These are phyloP conservation scores for Meripilus lineatus DNA, from an alignment of 1,284 basidiomycete species.

Conservation along the genomic window DNA sequence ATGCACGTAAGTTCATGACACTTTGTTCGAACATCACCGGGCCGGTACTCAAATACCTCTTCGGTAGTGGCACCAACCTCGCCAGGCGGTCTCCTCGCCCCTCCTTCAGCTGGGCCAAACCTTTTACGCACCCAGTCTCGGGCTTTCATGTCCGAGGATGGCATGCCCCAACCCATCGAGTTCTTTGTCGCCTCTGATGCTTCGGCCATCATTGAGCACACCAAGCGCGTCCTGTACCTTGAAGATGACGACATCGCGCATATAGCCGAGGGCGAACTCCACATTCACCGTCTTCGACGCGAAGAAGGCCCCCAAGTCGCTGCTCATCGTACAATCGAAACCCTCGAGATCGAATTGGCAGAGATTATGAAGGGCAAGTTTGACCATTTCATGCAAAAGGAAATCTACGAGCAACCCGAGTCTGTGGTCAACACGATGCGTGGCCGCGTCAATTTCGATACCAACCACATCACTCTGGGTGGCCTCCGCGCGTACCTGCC, in stretches of 20 bases:
- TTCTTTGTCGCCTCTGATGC: slow-evolving; percentile 99
- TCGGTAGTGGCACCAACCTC: slow-evolving; percentile 44
- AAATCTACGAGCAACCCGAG: slow-evolving; percentile 99
- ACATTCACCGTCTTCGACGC: slow-evolving; percentile 97
- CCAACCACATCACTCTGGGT: slow-evolving; percentile 87
- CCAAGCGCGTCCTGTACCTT: slow-evolving; percentile 97
- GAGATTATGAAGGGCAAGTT: slow-evolving; percentile 99
- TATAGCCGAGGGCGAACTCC: slow-evolving; percentile 94
- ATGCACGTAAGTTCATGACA: slow-evolving; percentile 47
- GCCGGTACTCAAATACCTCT: neutral
- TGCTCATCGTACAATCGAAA: slow-evolving; percentile 94
- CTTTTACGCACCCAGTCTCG: slow-evolving; percentile 94
- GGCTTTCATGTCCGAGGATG: slow-evolving; percentile 98
- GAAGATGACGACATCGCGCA: slow-evolving; percentile 99
- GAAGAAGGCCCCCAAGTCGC: slow-evolving; percentile 69
- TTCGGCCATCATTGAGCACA: slow-evolving; percentile 96
- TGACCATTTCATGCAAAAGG: slow-evolving; percentile 99
- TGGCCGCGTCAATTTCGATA: slow-evolving; percentile 99
- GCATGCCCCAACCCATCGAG: slow-evolving; percentile 97
- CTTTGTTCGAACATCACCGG: neutral
- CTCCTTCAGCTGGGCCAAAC: slow-evolving; percentile 73
- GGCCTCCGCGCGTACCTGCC: slow-evolving; percentile 94
- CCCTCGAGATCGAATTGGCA: slow-evolving; percentile 96
- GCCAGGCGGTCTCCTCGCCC: slow-evolving; percentile 64
- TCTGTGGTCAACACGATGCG: slow-evolving; percentile 99